Conservation (phyloP, 179 eudicot genomes). For the Silene noctiflora region DNA sequence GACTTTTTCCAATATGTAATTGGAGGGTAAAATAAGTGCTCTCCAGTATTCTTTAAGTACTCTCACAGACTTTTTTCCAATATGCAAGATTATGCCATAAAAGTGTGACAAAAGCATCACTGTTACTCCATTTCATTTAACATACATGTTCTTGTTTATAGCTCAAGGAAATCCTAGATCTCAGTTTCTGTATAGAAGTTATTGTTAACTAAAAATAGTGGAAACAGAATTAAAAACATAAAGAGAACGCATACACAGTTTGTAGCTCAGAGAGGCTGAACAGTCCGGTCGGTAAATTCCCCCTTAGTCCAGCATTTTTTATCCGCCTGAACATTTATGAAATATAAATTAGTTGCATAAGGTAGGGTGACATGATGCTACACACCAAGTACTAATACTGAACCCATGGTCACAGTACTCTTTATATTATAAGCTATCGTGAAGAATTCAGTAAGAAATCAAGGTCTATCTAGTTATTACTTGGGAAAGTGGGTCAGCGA, state of each 20-base stretch:
- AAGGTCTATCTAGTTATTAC: not conserved
- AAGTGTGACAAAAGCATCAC: not conserved
- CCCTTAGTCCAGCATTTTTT: slow-evolving; percentile 49
- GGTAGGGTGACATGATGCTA: not conserved
- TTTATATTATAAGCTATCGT: no score
- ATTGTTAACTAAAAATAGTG: not conserved
- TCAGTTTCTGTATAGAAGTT: not conserved
- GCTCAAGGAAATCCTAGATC: not conserved
- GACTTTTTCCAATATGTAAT: no score
- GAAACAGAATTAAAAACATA: not conserved
- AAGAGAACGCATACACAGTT: slow-evolving; percentile 43
- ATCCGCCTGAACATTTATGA: slow-evolving; percentile 44
- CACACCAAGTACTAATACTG: not conserved
- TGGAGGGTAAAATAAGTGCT: no score
- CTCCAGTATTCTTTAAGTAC: no score
- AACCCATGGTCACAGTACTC: no score
- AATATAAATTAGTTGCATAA: not conserved
- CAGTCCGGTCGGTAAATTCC: slow-evolving; percentile 42
- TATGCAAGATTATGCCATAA: not conserved
- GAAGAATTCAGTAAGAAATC: no score
- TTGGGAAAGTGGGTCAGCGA: not conserved
- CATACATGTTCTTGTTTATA: slow-evolving; percentile 3
- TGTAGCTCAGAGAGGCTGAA: slow-evolving; percentile 52
- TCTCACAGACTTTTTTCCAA: not conserved
- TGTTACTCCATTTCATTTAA: not conserved